Evolutionary conservation across 495 filamentous ascomycete genomes (phyloP), one percentile per base, ranked within the genome.

Genomic region (Massariosphaeria phaeospora): DNA sequence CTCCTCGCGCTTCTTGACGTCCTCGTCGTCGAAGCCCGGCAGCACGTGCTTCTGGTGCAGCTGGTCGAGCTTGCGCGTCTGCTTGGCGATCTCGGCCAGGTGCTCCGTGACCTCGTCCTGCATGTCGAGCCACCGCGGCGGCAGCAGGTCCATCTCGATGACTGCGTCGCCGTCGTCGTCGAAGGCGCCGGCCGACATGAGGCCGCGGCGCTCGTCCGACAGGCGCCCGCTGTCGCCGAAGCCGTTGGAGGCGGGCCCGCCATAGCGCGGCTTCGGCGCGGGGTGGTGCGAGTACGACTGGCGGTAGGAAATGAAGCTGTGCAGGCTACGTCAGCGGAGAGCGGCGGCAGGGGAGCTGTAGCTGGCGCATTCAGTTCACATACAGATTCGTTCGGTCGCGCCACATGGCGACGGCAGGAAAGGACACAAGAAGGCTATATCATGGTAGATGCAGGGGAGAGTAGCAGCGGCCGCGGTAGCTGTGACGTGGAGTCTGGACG

Each of bases 311-410:
- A 98, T 94, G 71, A 91, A 98, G 67, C 93, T 96, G 65, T 26
- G 17, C 15, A 35, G 34, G 17, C 26, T 43, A 61, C 15, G 57
- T 59, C 54, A 66, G 62, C 53, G 35, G 29, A 24, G 42, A 25
- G 20, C 43, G 39, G 45, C 21, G 1, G 1, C 24, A 24, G 36
- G 51, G 18, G 29, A n/a, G 51, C n/a, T n/a, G n/a, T n/a, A n/a
- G n/a, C n/a, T 26, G 38, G 55, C 40, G 48, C 13, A 9, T 20
- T 3, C 13, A 34, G 15, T 42, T 20, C 11, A 65, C 79, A 55
- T 79, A 96, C 91, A 98, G 85, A 69, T 97, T 98, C 43, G 94
- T 98, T 73, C 93, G 83, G 79, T 98, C 93, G 75, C 93, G 89
- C 87, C 88, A 96, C 86, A 95, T 91, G 65, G 76, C 82, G 80